phyloP scores from a whole-genome alignment of 192 early-diverging fungal species.

The Fimicolochytrium jonesii region DNA sequence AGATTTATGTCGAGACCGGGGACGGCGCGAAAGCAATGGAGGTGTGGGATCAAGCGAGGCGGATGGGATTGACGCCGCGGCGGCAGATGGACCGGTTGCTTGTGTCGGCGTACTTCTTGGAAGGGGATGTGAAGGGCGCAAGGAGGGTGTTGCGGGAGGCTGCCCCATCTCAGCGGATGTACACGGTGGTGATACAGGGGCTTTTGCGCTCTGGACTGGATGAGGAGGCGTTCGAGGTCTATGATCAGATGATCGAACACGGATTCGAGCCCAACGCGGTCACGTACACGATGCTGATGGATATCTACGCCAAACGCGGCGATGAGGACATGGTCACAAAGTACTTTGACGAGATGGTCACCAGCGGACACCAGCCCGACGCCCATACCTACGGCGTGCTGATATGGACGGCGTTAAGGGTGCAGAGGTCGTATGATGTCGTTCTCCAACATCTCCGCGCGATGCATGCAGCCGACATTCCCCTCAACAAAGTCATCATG shows the following conservation, averaged over 20 bases:
- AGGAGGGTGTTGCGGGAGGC: neutral
- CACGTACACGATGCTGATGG: conserved; percentile 12
- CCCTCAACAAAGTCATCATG: neutral
- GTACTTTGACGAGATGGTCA: neutral
- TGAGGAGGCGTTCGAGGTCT: neutral
- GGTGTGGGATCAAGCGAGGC: neutral
- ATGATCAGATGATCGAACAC: neutral
- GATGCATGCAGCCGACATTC: neutral
- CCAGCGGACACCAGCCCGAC: neutral
- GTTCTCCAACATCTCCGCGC: neutral
- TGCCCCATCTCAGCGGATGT: neutral
- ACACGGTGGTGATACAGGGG: neutral
- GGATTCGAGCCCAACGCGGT: neutral
- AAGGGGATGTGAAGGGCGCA: neutral
- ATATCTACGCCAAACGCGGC: conserved; percentile 7
- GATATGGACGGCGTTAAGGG: conserved; percentile 8
- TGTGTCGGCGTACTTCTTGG: neutral
- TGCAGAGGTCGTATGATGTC: neutral
- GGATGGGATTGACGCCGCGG: neutral
- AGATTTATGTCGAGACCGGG: neutral
- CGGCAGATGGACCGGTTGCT: neutral
- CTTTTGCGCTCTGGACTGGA: neutral
- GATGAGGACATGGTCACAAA: neutral
- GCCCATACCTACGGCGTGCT: conserved; percentile 3
- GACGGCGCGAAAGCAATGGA: neutral